Base-by-base conservation (phyloP, 257 asterid species). In the Penstemon eatonii region DNA sequence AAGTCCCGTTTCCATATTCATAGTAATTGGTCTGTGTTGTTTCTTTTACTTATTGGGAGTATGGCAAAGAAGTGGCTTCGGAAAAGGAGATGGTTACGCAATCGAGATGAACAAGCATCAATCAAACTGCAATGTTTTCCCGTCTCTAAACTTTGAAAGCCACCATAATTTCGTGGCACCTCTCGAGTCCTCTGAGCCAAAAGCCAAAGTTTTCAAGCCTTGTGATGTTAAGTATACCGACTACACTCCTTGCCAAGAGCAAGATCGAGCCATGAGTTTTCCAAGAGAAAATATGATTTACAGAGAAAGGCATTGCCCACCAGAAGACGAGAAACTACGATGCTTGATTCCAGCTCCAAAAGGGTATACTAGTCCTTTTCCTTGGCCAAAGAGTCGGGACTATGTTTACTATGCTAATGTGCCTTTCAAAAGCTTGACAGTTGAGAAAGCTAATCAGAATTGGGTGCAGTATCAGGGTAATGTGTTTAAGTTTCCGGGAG, bases 371-470 rank as follows among this genome's bases (percentile, higher is more conserved):
- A 82, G 68, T 56, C 98, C 96, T 3, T 89, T 92, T 80, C 87
- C 98, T 49, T 92, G 98, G 98, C 98, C 98, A 6, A 92, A 92
- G 84, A 84, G 98, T 12, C 90, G 98, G 39, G 98, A 91, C 75
- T 91, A 85, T 76, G 98, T 82, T 57, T 79, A 89, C 85, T 92
- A 84, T 70, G 78, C 96, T 58, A 92, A 92, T 72, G 96, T 75
- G 33, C 98, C 98, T 66, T 86, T 89, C 76, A 92, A 92, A 66
- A 82, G 85, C 78, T 80, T 92, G 85, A 82, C 96, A 7, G 96
- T 92, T 56, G 98, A 92, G 85, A 92, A 92, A 83, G 96, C 96
- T 36, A 74, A 41, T 25, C 98, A 92, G 76, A 83, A 89, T 69
- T 92, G 98, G 98, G 92, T 92, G 55, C 78, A 89, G 59, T 92